phyloP scores from a whole-genome alignment of 768 basidiomycete genomes.

The Kwoniella mangroviensis region DNA sequence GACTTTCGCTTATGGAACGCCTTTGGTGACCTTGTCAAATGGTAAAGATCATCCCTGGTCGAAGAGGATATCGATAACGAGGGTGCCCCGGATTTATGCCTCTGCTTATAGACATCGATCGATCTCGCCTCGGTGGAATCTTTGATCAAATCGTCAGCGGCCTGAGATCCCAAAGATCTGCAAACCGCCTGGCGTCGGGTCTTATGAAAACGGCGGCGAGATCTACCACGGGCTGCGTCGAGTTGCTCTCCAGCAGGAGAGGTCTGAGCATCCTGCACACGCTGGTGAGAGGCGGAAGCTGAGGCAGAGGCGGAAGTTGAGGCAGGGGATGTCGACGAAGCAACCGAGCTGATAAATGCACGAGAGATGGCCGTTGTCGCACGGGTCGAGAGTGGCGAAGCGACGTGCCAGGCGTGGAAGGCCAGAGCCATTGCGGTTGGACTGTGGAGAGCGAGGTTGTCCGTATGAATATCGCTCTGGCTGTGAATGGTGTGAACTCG shows the following conservation, averaged over 20 bases:
- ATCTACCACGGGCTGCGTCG: neutral
- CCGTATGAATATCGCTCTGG: no score
- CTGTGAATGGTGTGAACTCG: no score
- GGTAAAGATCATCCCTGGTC: slow-evolving; percentile 4
- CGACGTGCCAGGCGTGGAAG: no score
- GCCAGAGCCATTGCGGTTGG: no score
- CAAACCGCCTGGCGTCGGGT: neutral
- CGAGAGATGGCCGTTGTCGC: neutral
- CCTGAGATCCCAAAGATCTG: slow-evolving; percentile 8
- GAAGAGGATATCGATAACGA: neutral
- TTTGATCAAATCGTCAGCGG: neutral
- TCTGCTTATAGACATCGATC: neutral
- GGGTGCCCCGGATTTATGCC: slow-evolving; percentile 16
- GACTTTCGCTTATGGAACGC: neutral
- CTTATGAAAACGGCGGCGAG: neutral
- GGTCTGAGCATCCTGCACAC: no score
- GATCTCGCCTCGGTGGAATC: slow-evolving; percentile 18
- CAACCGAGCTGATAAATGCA: slow-evolving; percentile 6
- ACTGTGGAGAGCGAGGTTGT: no score
- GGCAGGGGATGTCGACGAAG: neutral
- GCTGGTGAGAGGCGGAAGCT: neutral
- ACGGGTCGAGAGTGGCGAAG: no score
- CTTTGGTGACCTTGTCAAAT: slow-evolving; percentile 1
- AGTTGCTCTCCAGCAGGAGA: no score
- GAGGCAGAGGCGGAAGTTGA: neutral